Conservation (phyloP, 2,329 filamentous ascomycete species). For the Tricladium varicosporioides region DNA sequence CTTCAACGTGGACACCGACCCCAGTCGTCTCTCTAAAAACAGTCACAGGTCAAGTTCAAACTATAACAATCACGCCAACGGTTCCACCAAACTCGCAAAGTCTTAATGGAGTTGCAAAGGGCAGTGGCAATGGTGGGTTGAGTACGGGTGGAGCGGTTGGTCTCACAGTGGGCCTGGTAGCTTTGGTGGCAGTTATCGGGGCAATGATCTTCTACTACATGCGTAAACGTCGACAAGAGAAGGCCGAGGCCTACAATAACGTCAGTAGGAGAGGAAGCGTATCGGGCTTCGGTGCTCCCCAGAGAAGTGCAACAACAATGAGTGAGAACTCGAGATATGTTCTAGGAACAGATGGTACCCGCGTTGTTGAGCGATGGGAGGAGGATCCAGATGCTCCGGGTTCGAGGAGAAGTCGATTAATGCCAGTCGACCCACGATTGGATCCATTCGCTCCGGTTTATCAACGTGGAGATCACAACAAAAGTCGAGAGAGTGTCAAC, state of each 20-base stretch:
- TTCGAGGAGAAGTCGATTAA: conserved; percentile 50
- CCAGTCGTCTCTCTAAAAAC: conserved; percentile 46
- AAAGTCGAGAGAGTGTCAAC: conserved; percentile 61
- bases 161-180: conserved; percentile 51
- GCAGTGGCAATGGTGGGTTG: conserved; percentile 32
- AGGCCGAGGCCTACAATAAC: conserved; percentile 35
- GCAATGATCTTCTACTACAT: conserved; percentile 42
- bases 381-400: conserved; percentile 17
- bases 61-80: conserved; percentile 52
- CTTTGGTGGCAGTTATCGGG: conserved; percentile 40
- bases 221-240: conserved; percentile 42
- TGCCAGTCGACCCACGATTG: conserved; percentile 62
- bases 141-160: conserved; percentile 50
- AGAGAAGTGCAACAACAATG: conserved; percentile 28
- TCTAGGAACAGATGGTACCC: conserved; percentile 34
- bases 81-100: conserved; percentile 27
- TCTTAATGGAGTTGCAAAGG: conserved; percentile 16
- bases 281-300: conserved; percentile 25
- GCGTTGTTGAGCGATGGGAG: conserved; percentile 35
- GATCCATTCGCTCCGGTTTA: conserved; percentile 60
- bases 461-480: conserved; percentile 46
- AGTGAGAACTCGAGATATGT: conserved; percentile 36
- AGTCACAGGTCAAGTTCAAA: conserved; percentile 54
- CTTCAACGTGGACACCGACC: conserved; percentile 35
- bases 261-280: conserved; percentile 25